Percentiles rank a stretch among this genome's conserved stretches.
Conservation (phyloP, 768 basidiomycete genomes). For the Podaxis sp. region DNA sequence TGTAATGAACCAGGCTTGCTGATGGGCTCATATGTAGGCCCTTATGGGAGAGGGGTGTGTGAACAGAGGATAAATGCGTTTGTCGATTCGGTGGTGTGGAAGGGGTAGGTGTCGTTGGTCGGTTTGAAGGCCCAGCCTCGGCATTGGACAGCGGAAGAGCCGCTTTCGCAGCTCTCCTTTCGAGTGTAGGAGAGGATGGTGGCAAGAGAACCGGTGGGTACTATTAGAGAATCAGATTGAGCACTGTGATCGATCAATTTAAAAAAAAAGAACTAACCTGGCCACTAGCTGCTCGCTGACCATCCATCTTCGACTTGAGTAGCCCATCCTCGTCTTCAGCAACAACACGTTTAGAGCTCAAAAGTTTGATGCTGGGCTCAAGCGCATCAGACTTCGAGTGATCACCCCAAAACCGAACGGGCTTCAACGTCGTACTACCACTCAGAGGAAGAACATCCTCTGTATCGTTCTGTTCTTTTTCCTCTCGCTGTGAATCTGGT, state of each 20-base stretch:
- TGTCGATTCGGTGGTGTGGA: slow-evolving; percentile 32
- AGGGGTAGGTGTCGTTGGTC: slow-evolving; percentile 27
- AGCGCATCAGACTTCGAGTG: slow-evolving; percentile 26
- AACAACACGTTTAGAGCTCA: slow-evolving; percentile 23
- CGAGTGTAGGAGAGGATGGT: slow-evolving; percentile 38
- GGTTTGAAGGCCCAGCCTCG: slow-evolving; percentile 12
- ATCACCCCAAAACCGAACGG: slow-evolving; percentile 41
- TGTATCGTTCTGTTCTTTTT: slow-evolving; percentile 13
- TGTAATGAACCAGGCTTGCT: slow-evolving; percentile 63
- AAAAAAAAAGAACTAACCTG: slow-evolving; percentile 19
- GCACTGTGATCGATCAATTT: slow-evolving; percentile 1
- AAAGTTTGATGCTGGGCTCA: slow-evolving; percentile 37
- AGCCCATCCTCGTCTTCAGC: slow-evolving; percentile 26
- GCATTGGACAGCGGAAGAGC: slow-evolving; percentile 1
- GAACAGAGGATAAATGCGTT: slow-evolving; percentile 49
- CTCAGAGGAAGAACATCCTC: slow-evolving; percentile 30
- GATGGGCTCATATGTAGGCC: slow-evolving; percentile 69
- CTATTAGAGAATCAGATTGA: slow-evolving; percentile 25
- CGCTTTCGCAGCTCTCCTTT: slow-evolving; percentile 18
- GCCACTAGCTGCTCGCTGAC: slow-evolving; percentile 19
- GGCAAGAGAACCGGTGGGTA: slow-evolving; percentile 39
- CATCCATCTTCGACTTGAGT: slow-evolving; percentile 24
- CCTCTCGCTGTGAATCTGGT: slow-evolving; percentile 14
- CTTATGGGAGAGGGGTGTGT: slow-evolving; percentile 66
- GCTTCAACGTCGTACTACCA: slow-evolving; percentile 31